These are phyloP conservation scores for Fusarium camptoceras DNA, from an alignment of 2,329 filamentous ascomycete species.

Conservation along the genomic window DNA sequence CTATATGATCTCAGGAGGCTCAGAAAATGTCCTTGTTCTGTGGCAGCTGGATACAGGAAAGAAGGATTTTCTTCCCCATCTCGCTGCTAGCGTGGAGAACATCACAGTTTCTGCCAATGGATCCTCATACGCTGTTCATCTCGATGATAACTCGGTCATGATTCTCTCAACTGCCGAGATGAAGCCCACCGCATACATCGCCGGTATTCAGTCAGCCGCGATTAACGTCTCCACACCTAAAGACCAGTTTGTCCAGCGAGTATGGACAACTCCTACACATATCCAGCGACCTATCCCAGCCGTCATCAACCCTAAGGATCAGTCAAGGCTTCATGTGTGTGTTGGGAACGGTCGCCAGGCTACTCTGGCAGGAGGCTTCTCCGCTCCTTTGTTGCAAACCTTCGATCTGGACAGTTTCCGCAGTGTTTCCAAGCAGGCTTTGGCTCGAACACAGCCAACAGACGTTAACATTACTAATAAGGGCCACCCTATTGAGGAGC, in stretches of 20 bases:
- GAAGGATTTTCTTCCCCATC: constrained; percentile 87
- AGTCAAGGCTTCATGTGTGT: constrained; percentile 75
- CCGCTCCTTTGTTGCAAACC: constrained; percentile 77
- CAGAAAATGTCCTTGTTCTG: constrained; percentile 87
- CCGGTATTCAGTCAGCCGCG: constrained; percentile 78
- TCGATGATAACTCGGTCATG: constrained; percentile 94
- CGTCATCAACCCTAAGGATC: constrained; percentile 69
- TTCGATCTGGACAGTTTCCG: constrained; percentile 85
- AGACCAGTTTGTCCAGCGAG: constrained; percentile 64
- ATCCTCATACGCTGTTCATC: constrained; percentile 82
- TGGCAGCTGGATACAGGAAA: constrained; percentile 93
- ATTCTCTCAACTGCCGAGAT: constrained; percentile 90
- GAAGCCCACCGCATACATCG: constrained; percentile 84
- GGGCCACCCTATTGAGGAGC: constrained; percentile 78
- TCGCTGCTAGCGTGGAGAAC: constrained; percentile 86
- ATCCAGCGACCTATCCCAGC: constrained; percentile 67
- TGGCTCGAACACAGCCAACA: constrained; percentile 89
- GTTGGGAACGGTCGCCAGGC: constrained; percentile 72
- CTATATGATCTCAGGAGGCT: constrained; percentile 93
- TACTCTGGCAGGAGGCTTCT: constrained; percentile 63
- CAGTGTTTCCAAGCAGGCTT: constrained; percentile 85
- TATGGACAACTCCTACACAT: constrained; percentile 59
- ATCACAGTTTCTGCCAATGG: constrained; percentile 84
- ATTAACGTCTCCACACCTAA: constrained; percentile 63
- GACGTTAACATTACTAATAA: constrained; percentile 81